Evolutionary conservation across 148 eudicot genomes (phyloP).

Genomic region (Heliamphora exappendiculata): DNA sequence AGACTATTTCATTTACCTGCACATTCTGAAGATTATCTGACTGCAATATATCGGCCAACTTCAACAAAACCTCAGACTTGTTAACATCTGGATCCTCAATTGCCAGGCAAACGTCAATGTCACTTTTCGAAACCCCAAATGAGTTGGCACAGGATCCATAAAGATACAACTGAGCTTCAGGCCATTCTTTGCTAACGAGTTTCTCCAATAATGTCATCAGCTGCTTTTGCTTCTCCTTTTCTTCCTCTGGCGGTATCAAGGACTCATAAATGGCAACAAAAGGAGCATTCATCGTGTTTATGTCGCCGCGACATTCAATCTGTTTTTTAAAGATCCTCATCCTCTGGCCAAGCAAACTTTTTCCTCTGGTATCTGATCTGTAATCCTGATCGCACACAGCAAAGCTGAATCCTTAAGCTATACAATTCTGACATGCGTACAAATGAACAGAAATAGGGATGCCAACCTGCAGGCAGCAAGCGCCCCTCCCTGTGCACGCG

Average conservation of each 20-base stretch:
- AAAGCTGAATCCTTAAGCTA: constrained; percentile 9
- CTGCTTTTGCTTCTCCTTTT: constrained; percentile 73
- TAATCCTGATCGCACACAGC: constrained; percentile 56
- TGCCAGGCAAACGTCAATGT: constrained; percentile 83
- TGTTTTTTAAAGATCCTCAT: constrained; percentile 46
- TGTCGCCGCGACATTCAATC: constrained; percentile 58
- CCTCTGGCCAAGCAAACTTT: constrained; percentile 54
- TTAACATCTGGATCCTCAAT: constrained; percentile 49
- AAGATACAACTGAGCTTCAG: constrained; percentile 62
- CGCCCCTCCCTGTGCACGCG: too few relatives aligned
- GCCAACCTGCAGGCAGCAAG: neutral
- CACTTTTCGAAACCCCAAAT: constrained; percentile 88
- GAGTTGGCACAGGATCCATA: constrained; percentile 97
- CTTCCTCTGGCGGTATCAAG: constrained; percentile 80
- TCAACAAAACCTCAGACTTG: constrained; percentile 69
- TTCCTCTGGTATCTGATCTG: constrained; percentile 82
- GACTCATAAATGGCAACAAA: constrained; percentile 62
- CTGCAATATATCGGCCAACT: constrained; percentile 74
- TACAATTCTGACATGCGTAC: neutral
- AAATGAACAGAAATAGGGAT: neutral
- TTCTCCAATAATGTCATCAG: constrained; percentile 58
- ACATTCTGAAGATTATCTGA: constrained; percentile 77
- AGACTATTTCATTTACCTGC: constrained; percentile 42
- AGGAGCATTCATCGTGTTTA: constrained; percentile 42
- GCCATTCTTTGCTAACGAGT: constrained; percentile 83